Evolutionary conservation across 2,329 filamentous ascomycete genomes (phyloP).

Genomic region (Penicillium sp.): DNA sequence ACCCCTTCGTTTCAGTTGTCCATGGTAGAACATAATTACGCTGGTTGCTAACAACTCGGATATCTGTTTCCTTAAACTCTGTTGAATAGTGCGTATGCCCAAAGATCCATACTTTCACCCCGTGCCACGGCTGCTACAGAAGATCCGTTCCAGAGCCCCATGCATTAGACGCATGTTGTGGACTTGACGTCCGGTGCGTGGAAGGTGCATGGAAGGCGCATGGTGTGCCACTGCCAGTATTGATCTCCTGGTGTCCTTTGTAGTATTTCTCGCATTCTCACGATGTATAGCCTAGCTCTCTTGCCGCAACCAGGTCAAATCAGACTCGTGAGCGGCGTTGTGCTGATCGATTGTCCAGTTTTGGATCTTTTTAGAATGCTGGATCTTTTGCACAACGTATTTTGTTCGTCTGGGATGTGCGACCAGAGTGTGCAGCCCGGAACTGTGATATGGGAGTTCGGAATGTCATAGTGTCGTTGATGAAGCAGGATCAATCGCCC

Average conservation of each 20-base stretch:
- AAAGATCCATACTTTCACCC: conserved; percentile 45
- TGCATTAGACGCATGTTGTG: conserved; percentile 48
- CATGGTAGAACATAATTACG: conserved; percentile 40
- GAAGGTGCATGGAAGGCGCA: conserved; percentile 50
- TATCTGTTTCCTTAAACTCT: conserved; percentile 36
- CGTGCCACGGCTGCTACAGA: conserved; percentile 23
- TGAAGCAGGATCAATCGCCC: conserved; percentile 29
- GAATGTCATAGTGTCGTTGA: conserved; percentile 26
- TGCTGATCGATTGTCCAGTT: conserved; percentile 53
- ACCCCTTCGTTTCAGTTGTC: conserved; percentile 3
- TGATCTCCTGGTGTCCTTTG: not conserved
- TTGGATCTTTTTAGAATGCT: conserved; percentile 55
- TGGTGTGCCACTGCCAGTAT: conserved; percentile 58
- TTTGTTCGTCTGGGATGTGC: conserved; percentile 41
- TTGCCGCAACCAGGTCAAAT: conserved; percentile 51
- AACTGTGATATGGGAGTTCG: conserved; percentile 45
- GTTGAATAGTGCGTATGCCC: conserved; percentile 48
- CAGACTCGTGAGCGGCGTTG: conserved; percentile 48
- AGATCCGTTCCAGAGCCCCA: conserved; percentile 56
- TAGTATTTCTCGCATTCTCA: conserved; percentile 7
- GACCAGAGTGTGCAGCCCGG: conserved; percentile 61
- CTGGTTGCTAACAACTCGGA: conserved; percentile 47
- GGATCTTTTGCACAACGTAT: conserved; percentile 47
- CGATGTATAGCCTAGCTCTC: conserved; percentile 32
- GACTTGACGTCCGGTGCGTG: conserved; percentile 48